A percentile compares a stretch with the other conserved stretches of the same genome.
These are phyloP conservation scores for Ceratocystis cacaofunesta DNA, from an alignment of 2,329 filamentous ascomycete genomes.

Conservation along the genomic window DNA sequence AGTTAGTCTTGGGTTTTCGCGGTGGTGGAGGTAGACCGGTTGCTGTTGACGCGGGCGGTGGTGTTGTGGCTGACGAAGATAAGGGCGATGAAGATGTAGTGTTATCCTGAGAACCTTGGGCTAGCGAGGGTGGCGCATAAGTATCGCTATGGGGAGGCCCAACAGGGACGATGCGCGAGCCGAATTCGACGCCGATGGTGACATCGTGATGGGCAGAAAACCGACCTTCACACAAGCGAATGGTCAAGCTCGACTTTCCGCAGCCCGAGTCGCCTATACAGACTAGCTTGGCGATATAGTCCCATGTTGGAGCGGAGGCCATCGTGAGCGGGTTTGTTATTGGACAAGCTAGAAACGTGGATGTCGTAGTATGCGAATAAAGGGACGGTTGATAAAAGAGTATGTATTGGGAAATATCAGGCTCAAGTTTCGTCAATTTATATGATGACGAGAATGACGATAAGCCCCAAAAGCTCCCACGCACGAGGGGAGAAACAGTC, in stretches of 20 bases:
- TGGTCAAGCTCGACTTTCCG: constrained; percentile 86
- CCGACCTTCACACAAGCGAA: constrained; percentile 89
- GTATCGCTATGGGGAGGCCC: constrained; percentile 57
- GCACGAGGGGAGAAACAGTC: background rate
- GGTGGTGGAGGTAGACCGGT: constrained; percentile 40
- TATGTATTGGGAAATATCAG: background rate
- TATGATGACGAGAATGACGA: background rate
- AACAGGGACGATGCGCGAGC: constrained; percentile 80
- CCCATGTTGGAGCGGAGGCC: constrained; percentile 57
- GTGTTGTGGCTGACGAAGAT: constrained; percentile 19
- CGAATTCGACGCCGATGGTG: constrained; percentile 93
- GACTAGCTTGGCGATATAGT: constrained; percentile 98
- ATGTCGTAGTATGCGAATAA: background rate
- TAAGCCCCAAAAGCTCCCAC: background rate
- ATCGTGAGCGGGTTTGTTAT: background rate
- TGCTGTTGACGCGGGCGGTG: background rate
- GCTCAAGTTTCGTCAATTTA: background rate
- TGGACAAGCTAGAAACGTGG: background rate
- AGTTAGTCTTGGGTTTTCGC: constrained; percentile 22
- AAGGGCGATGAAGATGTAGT: constrained; percentile 14
- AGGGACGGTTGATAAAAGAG: background rate
- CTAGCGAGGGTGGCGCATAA: constrained; percentile 18
- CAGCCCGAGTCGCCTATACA: constrained; percentile 94
- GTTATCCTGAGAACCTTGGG: constrained; percentile 14
- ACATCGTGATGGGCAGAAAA: constrained; percentile 93